Evolutionary conservation across 441 rosid species (phyloP).

Genomic region (Daphne laureola): DNA sequence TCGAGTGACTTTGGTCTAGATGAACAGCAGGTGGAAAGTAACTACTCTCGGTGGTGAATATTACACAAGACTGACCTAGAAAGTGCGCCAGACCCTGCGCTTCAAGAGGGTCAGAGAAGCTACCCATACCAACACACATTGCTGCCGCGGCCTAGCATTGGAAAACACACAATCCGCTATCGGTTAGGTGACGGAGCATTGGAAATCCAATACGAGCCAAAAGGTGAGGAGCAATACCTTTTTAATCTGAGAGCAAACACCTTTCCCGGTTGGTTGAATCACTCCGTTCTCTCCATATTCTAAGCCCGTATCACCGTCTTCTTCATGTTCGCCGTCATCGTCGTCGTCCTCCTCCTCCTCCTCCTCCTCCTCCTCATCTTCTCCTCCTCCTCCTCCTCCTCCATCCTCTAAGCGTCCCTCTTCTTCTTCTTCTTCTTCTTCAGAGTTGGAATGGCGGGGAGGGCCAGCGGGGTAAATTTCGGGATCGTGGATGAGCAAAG

Average conservation of each 20-base stretch:
- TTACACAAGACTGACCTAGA: constrained; percentile 45
- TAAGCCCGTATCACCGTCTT: constrained; percentile 19
- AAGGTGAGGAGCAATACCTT: constrained; percentile 40
- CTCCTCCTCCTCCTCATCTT: constrained; percentile 18
- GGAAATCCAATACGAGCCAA: neutral
- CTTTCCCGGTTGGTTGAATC: constrained; percentile 12
- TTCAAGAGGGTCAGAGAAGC: constrained; percentile 90
- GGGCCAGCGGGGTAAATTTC: constrained; percentile 56
- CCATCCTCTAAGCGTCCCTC: constrained; percentile 19
- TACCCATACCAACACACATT: constrained; percentile 94
- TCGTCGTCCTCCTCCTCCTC: constrained; percentile 20
- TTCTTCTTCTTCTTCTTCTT: constrained; percentile 24
- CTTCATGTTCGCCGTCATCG: constrained; percentile 19
- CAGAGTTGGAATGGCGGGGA: constrained; percentile 20
- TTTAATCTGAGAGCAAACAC: constrained; percentile 54
- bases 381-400: constrained; percentile 26
- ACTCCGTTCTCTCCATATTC: constrained; percentile 13
- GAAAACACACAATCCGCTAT: neutral
- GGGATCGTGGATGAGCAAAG: constrained; percentile 91
- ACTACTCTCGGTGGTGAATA: neutral
- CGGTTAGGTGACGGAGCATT: neutral
- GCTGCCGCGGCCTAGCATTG: constrained; percentile 89
- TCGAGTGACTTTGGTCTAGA: too few relatives aligned
- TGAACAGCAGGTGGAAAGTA: neutral
- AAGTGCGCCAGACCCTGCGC: constrained; percentile 96